Evolutionary conservation across 441 rosid genomes (phyloP), one percentile per base, ranked within the genome.

Genomic region (Brassica balearica): DNA sequence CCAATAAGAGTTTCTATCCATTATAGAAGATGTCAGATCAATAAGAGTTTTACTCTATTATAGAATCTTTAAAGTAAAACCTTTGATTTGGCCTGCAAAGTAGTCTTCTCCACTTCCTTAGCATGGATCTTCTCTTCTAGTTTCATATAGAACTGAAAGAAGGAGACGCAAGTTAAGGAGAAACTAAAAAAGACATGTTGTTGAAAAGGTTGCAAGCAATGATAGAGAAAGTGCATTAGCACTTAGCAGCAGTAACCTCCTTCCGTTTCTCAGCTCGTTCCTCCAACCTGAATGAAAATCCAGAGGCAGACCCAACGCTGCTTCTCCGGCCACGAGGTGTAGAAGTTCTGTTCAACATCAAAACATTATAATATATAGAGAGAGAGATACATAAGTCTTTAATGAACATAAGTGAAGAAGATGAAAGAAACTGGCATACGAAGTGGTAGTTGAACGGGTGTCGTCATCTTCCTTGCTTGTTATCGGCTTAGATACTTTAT

Each of bases 191-290:
- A 17, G 27, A 32, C 27, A 12, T 69, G 29, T 23, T 53, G 46
- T 4, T 4, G 56, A 23, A 71, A 32, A 69, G 43, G 23, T 67
- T 56, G 58, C 7, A 25, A 58, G 48, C 2, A 38, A 17, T 17
- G 19, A 17, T 1, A 59, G 67, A 58, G 65, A 63, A 63, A 29
- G 62, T 20, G 75, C 4, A 70, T 64, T 15, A 68, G 77, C 1
- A 71, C 19, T 17, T 17, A 17, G 19, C 19, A 17, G 77, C 4
- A 77, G 3, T 8, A 72, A 90, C 92, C 95, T 88, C 91, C 81
- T 86, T 90, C 32, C 95, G 77, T 72, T 85, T 88, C 68, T 88
- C 95, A 83, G 92, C 95, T 5, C 92, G 90, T 77, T 90, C 95
- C 38, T 87, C 90, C 86, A 88, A 79, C 84, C 95, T 88, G 81